Conservation (phyloP, 495 filamentous ascomycete species). For the Letharia lupina region DNA sequence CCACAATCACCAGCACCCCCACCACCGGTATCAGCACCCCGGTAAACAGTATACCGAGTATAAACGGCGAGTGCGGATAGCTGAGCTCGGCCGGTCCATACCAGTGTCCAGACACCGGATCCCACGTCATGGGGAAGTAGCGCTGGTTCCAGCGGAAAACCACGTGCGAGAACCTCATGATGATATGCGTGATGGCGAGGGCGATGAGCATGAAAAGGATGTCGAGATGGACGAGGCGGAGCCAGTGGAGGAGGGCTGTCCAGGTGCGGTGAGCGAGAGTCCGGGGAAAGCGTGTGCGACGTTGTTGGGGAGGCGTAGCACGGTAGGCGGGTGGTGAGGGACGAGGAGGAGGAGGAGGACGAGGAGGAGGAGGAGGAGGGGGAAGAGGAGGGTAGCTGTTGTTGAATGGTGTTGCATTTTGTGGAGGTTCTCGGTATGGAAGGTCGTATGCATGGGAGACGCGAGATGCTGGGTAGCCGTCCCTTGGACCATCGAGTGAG, state of each 20-base stretch:
- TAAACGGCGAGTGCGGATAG: conserved; percentile 4
- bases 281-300: background rate
- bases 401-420: background rate
- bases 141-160: background rate
- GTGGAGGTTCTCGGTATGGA: background rate
- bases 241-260: background rate
- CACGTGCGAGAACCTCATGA: background rate
- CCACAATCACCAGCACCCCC: conserved; percentile 7
- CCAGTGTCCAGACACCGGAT: conserved; percentile 6
- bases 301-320: background rate
- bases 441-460: background rate
- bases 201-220: background rate
- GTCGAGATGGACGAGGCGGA: conserved; percentile 6
- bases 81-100: conserved; percentile 14
- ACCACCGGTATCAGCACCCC: conserved; percentile 3
- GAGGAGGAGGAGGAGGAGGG: background rate
- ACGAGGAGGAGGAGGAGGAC: too few species aligned
- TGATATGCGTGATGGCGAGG: background rate
- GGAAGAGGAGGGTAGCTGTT: background rate
- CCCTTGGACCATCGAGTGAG: background rate
- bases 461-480: background rate
- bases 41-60: background rate
- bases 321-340: background rate
- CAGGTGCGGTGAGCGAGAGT: background rate
- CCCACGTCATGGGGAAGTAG: conserved; percentile 11